Evolutionary conservation across 2,329 filamentous ascomycete species (phyloP).

Genomic region (Pseudogymnoascus sp.): DNA sequence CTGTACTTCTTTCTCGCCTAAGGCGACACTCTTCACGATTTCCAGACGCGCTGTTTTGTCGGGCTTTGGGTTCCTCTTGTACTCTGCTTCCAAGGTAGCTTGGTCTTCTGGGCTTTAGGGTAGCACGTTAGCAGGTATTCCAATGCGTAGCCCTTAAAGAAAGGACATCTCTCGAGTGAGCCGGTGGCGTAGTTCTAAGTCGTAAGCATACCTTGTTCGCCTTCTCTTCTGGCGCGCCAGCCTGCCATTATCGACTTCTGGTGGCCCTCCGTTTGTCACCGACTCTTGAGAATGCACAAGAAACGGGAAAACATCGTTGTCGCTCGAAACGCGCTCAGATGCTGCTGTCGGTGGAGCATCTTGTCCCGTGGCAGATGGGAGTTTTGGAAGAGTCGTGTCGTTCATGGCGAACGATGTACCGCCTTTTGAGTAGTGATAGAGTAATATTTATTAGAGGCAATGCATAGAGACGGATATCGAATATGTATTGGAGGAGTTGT

Average conservation of each 20-base stretch:
- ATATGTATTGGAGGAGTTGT: conserved; percentile 3
- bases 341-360: conserved; percentile 13
- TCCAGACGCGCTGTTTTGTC: conserved; percentile 81
- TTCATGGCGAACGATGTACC: conserved; percentile 22
- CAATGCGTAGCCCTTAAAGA: not conserved
- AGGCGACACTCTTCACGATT: conserved; percentile 76
- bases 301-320: conserved; percentile 20
- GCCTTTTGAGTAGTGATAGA: conserved; percentile 1
- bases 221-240: conserved; percentile 47
- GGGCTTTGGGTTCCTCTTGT: conserved; percentile 78
- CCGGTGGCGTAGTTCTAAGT: not conserved
- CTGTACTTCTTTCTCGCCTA: conserved; percentile 96
- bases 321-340: conserved; percentile 18
- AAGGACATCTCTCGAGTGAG: not conserved
- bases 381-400: conserved; percentile 28
- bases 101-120: conserved; percentile 73
- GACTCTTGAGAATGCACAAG: conserved; percentile 18
- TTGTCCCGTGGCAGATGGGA: conserved; percentile 20
- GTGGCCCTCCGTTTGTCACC: conserved; percentile 20
- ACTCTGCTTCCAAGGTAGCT: conserved; percentile 78
- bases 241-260: conserved; percentile 27
- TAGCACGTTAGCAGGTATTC: not conserved
- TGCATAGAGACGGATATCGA: conserved; percentile 2
- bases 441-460: conserved; percentile 2
- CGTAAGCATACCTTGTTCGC: conserved; percentile 50